Percentiles rank a stretch among this genome's conserved stretches.
Conservation (phyloP, 108 stramenopile species). For the Asterionellopsis glacialis region DNA sequence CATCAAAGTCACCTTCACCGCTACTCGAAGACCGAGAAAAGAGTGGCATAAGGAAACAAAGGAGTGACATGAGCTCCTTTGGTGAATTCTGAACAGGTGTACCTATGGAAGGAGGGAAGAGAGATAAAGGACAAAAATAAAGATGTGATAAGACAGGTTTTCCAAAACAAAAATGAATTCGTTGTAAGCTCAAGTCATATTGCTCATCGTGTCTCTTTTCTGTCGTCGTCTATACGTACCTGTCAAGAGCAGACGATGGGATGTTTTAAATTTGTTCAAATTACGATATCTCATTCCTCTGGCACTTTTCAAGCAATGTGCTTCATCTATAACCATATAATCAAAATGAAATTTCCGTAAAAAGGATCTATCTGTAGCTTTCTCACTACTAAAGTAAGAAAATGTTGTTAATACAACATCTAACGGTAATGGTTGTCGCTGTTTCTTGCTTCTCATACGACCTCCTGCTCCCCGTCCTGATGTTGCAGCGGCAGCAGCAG, state of each 20-base stretch:
- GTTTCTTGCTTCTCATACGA: not conserved
- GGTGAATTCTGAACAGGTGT: constrained; percentile 80
- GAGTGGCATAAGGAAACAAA: constrained; percentile 85
- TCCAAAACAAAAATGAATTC: no score
- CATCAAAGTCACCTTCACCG: constrained; percentile 32
- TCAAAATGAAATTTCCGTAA: constrained; percentile 71
- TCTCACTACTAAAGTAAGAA: constrained; percentile 77
- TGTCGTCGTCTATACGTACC: constrained; percentile 23
- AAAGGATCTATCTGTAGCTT: constrained; percentile 67
- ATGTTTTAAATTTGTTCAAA: constrained; percentile 55
- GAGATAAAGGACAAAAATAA: not conserved
- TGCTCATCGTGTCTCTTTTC: no score
- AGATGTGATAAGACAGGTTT: not conserved
- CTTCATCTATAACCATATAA: constrained; percentile 74
- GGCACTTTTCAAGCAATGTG: constrained; percentile 74
- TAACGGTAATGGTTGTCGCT: constrained; percentile 8
- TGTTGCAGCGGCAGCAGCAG: not conserved
- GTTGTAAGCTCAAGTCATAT: no score
- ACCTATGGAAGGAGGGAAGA: constrained; percentile 8
- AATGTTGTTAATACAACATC: constrained; percentile 82
- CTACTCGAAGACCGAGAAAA: constrained; percentile 42
- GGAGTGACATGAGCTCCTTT: constrained; percentile 76
- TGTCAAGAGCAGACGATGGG: constrained; percentile 67
- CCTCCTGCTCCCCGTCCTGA: no score
- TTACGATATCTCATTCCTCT: constrained; percentile 65